phyloP scores from a whole-genome alignment of 2,329 filamentous ascomycete species.

The Ophiostoma piceae region DNA sequence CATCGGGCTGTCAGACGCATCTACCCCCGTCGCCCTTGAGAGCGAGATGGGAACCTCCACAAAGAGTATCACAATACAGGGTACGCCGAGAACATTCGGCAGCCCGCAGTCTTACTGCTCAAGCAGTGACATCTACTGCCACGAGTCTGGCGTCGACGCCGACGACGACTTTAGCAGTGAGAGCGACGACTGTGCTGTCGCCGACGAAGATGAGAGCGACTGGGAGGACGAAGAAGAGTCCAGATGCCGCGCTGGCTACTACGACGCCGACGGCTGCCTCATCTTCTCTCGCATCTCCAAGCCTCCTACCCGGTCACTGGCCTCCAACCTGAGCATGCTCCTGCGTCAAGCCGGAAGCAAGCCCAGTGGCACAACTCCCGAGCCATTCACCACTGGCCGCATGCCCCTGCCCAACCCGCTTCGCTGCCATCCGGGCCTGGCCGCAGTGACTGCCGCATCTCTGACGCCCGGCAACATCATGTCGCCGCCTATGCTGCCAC shows the following conservation, averaged over 20 bases:
- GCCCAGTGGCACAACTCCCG: background rate
- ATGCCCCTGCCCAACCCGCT: slow-evolving; percentile 20
- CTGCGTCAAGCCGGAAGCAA: slow-evolving; percentile 1
- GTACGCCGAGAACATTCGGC: background rate
- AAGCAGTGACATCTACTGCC: background rate
- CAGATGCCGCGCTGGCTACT: background rate
- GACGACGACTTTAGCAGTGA: background rate
- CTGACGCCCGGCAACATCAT: background rate
- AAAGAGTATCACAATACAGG: background rate
- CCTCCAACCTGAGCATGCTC: slow-evolving; percentile 19
- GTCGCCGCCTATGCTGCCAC: slow-evolving; percentile 14
- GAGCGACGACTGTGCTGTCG: slow-evolving; percentile 7
- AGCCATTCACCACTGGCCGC: background rate
- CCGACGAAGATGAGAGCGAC: slow-evolving; percentile 9
- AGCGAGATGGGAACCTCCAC: background rate
- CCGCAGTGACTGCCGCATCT: background rate
- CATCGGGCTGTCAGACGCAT: background rate
- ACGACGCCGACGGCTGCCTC: background rate
- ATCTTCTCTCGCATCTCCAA: background rate
- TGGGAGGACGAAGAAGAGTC: slow-evolving; percentile 17
- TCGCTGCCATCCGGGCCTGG: slow-evolving; percentile 19
- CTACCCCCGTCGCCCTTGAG: background rate
- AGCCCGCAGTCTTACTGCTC: background rate
- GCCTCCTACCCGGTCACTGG: slow-evolving; percentile 15
- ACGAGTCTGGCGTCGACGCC: background rate